Conservation (phyloP, 1,139 yeast species). For the Magnusiomyces fungicola region DNA sequence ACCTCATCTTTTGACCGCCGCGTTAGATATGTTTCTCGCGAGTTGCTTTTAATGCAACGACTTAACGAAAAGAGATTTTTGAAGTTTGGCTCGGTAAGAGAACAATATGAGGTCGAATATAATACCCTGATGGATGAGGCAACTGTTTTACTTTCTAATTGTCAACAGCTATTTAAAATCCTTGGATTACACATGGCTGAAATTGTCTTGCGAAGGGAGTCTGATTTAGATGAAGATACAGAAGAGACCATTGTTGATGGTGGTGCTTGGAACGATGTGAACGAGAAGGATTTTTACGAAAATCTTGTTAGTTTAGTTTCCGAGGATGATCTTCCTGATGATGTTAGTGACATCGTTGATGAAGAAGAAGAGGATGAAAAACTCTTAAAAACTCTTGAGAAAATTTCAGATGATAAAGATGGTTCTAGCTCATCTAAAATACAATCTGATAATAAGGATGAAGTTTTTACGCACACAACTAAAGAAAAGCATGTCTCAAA, state of each 20-base stretch:
- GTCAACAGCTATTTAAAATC: constrained; percentile 10
- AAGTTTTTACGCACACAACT: constrained; percentile 15
- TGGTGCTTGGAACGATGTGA: constrained; percentile 17
- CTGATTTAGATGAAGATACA: constrained; percentile 22
- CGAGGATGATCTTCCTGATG: constrained; percentile 10
- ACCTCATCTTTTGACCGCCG: constrained; percentile 40
- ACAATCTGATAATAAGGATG: constrained; percentile 8
- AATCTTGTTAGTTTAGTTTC: constrained; percentile 13
- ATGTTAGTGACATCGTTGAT: constrained; percentile 10
- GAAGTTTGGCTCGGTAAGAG: constrained; percentile 10
- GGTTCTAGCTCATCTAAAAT: constrained; percentile 8
- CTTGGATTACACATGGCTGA: constrained; percentile 12
- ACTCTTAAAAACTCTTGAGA: constrained; percentile 7
- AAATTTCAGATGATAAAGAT: constrained; percentile 9
- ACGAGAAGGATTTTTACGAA: constrained; percentile 13
- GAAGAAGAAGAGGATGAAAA: constrained; percentile 14
- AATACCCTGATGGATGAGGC: constrained; percentile 10
- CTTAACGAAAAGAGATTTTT: constrained; percentile 11
- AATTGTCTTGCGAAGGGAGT: constrained; percentile 9
- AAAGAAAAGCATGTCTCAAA: constrained; percentile 11
- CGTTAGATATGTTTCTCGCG: constrained; percentile 33
- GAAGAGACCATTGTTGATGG: constrained; percentile 18
- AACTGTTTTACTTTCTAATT: constrained; percentile 8
- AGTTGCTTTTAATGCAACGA: constrained; percentile 12
- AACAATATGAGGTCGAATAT: constrained; percentile 8